Evolutionary conservation across 257 asterid genomes (phyloP).

Genomic region (Orobanche coerulescens): DNA sequence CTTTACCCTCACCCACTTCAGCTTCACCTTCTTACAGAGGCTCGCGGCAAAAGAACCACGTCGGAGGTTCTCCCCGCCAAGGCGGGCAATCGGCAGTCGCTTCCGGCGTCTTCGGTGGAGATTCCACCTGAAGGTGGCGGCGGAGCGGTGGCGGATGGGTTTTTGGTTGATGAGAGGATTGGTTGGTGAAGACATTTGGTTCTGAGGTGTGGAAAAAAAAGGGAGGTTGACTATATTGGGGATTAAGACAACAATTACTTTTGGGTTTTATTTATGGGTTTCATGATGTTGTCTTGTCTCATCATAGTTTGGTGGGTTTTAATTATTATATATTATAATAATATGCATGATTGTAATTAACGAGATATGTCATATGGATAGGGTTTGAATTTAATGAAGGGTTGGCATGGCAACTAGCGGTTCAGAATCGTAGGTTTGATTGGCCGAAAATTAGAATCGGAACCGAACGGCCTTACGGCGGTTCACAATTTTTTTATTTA

Average conservation of each 20-base stretch:
- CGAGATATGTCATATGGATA: neutral
- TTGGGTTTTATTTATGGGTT: neutral
- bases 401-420: too few species aligned
- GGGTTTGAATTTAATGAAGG: too few species aligned
- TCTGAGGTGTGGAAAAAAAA: neutral
- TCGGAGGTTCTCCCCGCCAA: conserved; percentile 47
- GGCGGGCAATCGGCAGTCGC: conserved; percentile 43
- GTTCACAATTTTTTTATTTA: too few species aligned
- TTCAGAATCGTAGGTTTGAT: too few species aligned
- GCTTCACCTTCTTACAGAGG: conserved; percentile 39
- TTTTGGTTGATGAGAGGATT: conserved; percentile 13
- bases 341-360: neutral
- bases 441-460: too few species aligned
- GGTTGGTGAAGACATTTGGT: conserved; percentile 37
- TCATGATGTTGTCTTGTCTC: neutral
- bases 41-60: conserved; percentile 36
- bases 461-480: too few species aligned
- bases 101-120: conserved; percentile 34
- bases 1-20: conserved; percentile 38
- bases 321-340: too few species aligned
- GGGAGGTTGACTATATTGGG: conserved; percentile 13
- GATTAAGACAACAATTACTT: neutral
- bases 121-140: conserved; percentile 33
- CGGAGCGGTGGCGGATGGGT: neutral
- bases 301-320: neutral